Conservation (phyloP, 441 rosid genomes). For the Breynia disticha region DNA sequence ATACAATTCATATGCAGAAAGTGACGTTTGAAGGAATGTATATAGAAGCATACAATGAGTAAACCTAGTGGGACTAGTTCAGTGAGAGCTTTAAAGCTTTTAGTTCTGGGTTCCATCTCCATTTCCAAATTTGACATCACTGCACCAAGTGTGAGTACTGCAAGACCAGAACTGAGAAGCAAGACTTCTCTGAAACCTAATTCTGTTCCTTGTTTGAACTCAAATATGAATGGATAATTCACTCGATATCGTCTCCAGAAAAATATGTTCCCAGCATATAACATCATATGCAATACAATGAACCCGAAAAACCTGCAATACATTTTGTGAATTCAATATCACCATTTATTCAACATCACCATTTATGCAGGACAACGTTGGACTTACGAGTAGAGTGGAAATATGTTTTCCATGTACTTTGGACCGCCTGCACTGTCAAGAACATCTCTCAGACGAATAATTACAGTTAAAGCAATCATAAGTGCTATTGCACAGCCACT, state of each 20-base stretch:
- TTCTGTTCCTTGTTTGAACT: slow-evolving; percentile 63
- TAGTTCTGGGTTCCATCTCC: slow-evolving; percentile 67
- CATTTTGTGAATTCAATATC: background rate
- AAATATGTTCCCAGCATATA: slow-evolving; percentile 49
- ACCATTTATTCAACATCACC: too few relatives aligned
- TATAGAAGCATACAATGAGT: slow-evolving; percentile 33
- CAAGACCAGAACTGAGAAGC: slow-evolving; percentile 43
- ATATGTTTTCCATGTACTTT: slow-evolving; percentile 65
- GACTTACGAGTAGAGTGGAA: slow-evolving; percentile 68
- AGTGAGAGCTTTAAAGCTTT: slow-evolving; percentile 39
- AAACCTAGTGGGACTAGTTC: slow-evolving; percentile 64
- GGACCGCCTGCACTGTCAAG: slow-evolving; percentile 31
- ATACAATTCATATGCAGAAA: too few relatives aligned
- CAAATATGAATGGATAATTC: slow-evolving; percentile 67
- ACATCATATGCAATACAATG: slow-evolving; percentile 56
- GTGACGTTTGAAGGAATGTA: background rate
- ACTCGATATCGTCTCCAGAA: slow-evolving; percentile 58
- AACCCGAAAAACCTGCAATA: slow-evolving; percentile 55
- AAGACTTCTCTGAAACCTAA: slow-evolving; percentile 57
- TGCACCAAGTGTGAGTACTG: slow-evolving; percentile 48
- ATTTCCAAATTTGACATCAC: slow-evolving; percentile 64
- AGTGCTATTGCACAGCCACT: slow-evolving; percentile 64
- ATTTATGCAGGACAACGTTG: background rate
- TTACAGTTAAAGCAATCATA: slow-evolving; percentile 31
- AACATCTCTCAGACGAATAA: slow-evolving; percentile 47